A percentile compares a stretch with the other conserved stretches of the same genome.
Evolutionary conservation across 768 basidiomycete genomes (phyloP).

Genomic region (Tricholoma flavovirens): DNA sequence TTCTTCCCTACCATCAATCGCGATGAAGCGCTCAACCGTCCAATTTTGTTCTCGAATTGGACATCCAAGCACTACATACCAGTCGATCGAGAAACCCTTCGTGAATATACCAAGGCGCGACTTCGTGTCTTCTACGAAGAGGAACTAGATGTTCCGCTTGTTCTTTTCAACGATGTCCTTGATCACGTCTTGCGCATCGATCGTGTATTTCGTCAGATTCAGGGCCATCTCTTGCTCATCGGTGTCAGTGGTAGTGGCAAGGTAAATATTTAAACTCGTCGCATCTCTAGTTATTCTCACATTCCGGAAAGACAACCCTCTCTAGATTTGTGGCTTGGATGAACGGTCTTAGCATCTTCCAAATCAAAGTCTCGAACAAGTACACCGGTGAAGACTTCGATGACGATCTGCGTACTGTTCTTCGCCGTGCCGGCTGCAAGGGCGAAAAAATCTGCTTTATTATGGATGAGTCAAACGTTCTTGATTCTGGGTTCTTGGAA

Average conservation of each 20-base stretch:
- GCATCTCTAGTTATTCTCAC: slow-evolving; percentile 6
- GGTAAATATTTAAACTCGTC: slow-evolving; percentile 39
- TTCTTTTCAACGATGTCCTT: slow-evolving; percentile 96
- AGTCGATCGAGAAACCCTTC: slow-evolving; percentile 86
- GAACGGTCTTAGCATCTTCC: slow-evolving; percentile 98
- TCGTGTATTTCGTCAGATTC: slow-evolving; percentile 96
- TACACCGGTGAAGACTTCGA: slow-evolving; percentile 99
- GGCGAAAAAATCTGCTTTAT: slow-evolving; percentile 99
- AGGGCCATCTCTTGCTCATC: slow-evolving; percentile 93
- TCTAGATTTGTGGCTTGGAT: slow-evolving; percentile 99
- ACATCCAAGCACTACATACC: slow-evolving; percentile 95
- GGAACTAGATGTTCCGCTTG: slow-evolving; percentile 94
- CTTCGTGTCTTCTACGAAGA: slow-evolving; percentile 99
- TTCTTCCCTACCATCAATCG: slow-evolving; percentile 93
- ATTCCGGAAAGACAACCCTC: slow-evolving; percentile 70
- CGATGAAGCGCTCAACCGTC: slow-evolving; percentile 80
- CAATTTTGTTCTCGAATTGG: slow-evolving; percentile 99
- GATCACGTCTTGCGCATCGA: slow-evolving; percentile 98
- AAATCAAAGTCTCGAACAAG: slow-evolving; percentile 99
- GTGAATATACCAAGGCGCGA: slow-evolving; percentile 96
- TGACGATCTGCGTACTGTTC: slow-evolving; percentile 91
- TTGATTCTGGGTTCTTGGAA: slow-evolving; percentile 97
- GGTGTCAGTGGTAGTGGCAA: slow-evolving; percentile 99
- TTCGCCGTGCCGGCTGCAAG: slow-evolving; percentile 94
- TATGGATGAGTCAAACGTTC: slow-evolving; percentile 99